phyloP scores from a whole-genome alignment of 768 basidiomycete genomes.

The Hypholoma fasciculare region DNA sequence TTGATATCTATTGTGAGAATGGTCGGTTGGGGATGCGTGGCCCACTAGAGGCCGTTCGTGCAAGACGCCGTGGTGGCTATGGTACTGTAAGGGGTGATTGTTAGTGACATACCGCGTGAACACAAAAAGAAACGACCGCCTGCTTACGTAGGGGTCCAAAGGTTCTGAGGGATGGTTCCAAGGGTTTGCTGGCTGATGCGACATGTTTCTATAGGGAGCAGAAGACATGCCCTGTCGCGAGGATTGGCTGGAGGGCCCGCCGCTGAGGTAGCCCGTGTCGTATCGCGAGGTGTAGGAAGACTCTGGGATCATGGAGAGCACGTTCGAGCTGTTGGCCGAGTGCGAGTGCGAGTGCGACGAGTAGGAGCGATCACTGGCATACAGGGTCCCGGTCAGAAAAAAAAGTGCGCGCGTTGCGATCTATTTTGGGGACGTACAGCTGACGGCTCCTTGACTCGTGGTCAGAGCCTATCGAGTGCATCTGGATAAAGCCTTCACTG shows the following conservation, averaged over 20 bases:
- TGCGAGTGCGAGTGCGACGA: conserved; percentile 49
- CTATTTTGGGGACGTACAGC: conserved; percentile 35
- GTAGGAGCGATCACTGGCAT: conserved; percentile 37
- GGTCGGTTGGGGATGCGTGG: conserved; percentile 36
- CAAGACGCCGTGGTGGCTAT: conserved; percentile 20
- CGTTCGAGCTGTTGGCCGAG: conserved; percentile 33
- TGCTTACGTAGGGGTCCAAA: conserved; percentile 66
- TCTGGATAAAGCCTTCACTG: conserved; percentile 47
- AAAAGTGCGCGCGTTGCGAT: conserved; percentile 5
- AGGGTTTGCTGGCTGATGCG: conserved; percentile 49
- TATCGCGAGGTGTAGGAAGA: conserved; percentile 53
- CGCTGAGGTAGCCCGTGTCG: conserved; percentile 46
- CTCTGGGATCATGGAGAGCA: conserved; percentile 63
- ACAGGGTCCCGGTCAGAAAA: conserved; percentile 14
- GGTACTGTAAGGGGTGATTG: conserved; percentile 15
- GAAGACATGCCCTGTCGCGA: conserved; percentile 40
- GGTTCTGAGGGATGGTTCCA: conserved; percentile 59
- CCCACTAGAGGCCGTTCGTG: conserved; percentile 38
- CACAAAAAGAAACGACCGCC: conserved; percentile 5
- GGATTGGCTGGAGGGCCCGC: conserved; percentile 27
- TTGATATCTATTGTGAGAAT: conserved; percentile 44
- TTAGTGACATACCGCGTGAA: neutral
- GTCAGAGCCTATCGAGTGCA: conserved; percentile 45
- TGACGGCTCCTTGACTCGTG: conserved; percentile 45
- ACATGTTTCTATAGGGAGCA: conserved; percentile 49